Base-by-base conservation (phyloP, 106 monocot species). In the Cymbidium sinense region DNA sequence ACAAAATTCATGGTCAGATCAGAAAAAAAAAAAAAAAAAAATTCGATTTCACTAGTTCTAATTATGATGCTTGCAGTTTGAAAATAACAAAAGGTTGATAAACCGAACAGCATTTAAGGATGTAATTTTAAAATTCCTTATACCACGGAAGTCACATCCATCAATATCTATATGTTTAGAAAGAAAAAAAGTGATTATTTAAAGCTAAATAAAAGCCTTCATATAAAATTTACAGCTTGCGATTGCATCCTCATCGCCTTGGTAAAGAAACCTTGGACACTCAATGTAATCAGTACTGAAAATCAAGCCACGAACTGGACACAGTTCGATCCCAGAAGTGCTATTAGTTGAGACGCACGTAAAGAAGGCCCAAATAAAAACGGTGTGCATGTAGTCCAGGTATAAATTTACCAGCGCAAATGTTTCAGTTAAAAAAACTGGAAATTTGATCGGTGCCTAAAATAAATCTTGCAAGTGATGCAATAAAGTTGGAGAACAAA, bases 1-100 rank as follows among this genome's bases (percentile, higher is more conserved):
- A 83, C 34, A 81, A 78, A 79, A 79, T 21, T 34, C 43, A 75
- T 75, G 70, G 74, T 89, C 74, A 85, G 77, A 74, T 23, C 47
- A 74, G 11, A 39, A 71, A 36, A n/a, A n/a, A n/a, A n/a, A n/a
- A n/a, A n/a, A n/a, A n/a, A n/a, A n/a, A n/a, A 71, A 37, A 71
- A 13, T 17, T 13, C 2, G 0, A 67, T 11, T 67, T n/a, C 2
- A 7, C 23, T 47, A 58, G 13, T 33, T 67, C 64, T 64, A 28
- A 28, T 20, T 64, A 64, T 5, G 5, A 12, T 29, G 2, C 9
- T 64, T 31, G 33, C 21, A 54, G 64, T 27, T 64, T 28, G 2
- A 31, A 33, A 15, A 67, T 67, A 31, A n/a, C 23, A n/a, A 58
- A 21, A 6, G n/a, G 23, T n/a, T 58, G 21, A 20, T 13, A 47